phyloP scores from a whole-genome alignment of 2,329 filamentous ascomycete genomes.

The Anthostomella pinea region DNA sequence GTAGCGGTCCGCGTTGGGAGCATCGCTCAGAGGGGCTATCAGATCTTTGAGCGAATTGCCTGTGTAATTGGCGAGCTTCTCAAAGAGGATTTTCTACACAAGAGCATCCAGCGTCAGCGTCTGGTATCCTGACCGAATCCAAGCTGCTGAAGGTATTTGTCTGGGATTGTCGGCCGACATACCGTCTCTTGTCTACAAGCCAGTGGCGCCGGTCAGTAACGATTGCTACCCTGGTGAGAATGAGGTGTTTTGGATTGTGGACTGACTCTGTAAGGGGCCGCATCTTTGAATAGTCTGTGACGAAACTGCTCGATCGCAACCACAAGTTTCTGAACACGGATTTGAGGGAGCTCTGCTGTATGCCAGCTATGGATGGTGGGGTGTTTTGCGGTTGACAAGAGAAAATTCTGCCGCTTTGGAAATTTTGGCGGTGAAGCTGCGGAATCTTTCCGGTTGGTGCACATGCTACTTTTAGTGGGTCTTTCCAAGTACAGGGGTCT shows the following conservation, averaged over 20 bases:
- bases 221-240: too few relatives aligned
- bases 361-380: constrained; percentile 15
- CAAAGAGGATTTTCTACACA: constrained; percentile 67
- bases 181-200: too few relatives aligned
- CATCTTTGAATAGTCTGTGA: constrained; percentile 50
- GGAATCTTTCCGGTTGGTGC: constrained; percentile 25
- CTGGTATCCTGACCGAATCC: too few relatives aligned
- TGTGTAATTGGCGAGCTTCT: constrained; percentile 92
- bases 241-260: too few relatives aligned
- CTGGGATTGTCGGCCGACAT: too few relatives aligned
- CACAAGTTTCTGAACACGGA: not conserved
- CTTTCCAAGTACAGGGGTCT: constrained; percentile 11
- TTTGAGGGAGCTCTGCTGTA: constrained; percentile 2
- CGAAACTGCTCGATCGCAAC: not conserved
- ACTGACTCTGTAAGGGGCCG: constrained; percentile 54
- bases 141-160: too few relatives aligned
- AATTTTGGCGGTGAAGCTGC: constrained; percentile 26
- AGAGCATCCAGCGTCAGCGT: constrained; percentile 1
- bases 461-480: constrained; percentile 11
- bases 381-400: constrained; percentile 5
- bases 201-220: too few relatives aligned
- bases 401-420: constrained; percentile 24
- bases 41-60: constrained; percentile 82
- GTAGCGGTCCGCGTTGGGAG: constrained; percentile 69
- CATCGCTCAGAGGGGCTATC: constrained; percentile 69